phyloP scores from a whole-genome alignment of 768 basidiomycete genomes.

The Rhizopogon vulgaris region DNA sequence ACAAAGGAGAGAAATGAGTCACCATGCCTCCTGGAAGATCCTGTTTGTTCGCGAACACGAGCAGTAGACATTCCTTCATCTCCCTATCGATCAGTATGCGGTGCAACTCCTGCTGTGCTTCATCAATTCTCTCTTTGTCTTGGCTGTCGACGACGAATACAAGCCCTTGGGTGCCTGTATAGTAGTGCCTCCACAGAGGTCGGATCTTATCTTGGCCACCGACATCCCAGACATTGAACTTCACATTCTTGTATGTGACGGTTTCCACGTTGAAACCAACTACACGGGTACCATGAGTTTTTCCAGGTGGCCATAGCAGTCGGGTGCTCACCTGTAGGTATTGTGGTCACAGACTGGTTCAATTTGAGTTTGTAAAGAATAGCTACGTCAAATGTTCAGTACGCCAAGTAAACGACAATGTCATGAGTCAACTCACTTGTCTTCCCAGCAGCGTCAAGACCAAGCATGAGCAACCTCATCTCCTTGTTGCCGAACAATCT shows the following conservation, averaged over 20 bases:
- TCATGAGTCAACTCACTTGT: conserved; percentile 63
- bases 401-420: conserved; percentile 4
- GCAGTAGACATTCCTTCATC: conserved; percentile 94
- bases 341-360: conserved; percentile 97
- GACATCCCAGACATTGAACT: conserved; percentile 94
- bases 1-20: neutral
- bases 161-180: conserved; percentile 96
- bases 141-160: conserved; percentile 98
- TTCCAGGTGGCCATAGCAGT: conserved; percentile 3
- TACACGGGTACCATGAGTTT: conserved; percentile 21
- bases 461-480: conserved; percentile 96
- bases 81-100: conserved; percentile 94
- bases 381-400: conserved; percentile 42
- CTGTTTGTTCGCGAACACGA: conserved; percentile 99
- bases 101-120: conserved; percentile 93
- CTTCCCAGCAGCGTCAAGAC: conserved; percentile 96
- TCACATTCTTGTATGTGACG: conserved; percentile 97
- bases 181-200: conserved; percentile 98
- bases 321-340: conserved; percentile 74
- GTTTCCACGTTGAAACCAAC: conserved; percentile 99
- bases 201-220: conserved; percentile 99
- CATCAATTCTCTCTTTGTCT: conserved; percentile 92
- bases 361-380: conserved; percentile 99
- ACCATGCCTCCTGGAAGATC: conserved; percentile 87
- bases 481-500: conserved; percentile 98